Evolutionary conservation across 306 rosid genomes (phyloP).

Genomic region (Acacia acuminata): DNA sequence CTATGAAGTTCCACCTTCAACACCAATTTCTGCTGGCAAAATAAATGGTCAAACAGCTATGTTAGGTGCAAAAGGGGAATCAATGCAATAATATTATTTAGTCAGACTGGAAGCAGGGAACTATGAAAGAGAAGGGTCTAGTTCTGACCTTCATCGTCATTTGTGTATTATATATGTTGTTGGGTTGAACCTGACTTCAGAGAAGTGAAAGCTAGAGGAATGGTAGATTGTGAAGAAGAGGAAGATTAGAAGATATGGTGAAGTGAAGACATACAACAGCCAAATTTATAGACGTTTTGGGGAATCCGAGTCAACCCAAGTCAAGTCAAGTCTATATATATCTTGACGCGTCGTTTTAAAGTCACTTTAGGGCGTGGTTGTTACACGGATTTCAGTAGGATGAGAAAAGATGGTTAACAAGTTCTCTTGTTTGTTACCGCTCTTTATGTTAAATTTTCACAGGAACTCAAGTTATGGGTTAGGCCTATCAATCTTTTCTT

Average conservation of each 20-base stretch:
- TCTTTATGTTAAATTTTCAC: no score
- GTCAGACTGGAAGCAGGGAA: neutral
- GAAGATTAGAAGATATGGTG: neutral
- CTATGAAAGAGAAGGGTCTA: neutral
- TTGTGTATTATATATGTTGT: neutral
- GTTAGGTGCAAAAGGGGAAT: neutral
- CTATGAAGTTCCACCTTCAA: conserved; percentile 44
- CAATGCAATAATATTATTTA: neutral
- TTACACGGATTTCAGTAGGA: no score
- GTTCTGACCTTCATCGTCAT: neutral
- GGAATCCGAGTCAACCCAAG: neutral
- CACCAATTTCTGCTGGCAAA: conserved; percentile 51
- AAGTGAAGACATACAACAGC: neutral
- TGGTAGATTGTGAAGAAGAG: neutral
- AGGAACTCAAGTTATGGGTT: no score
- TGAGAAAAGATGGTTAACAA: no score
- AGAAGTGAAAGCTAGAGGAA: neutral
- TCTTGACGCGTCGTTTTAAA: neutral
- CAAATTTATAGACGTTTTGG: neutral
- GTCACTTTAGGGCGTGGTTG: neutral
- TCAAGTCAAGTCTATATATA: neutral
- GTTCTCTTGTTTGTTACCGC: no score
- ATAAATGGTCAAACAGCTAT: neutral
- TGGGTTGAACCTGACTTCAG: neutral
- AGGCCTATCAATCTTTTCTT: no score